A percentile compares a stretch with the other conserved stretches of the same genome.
phyloP scores from a whole-genome alignment of 306 rosid genomes.

The Boehmeria nivea region DNA sequence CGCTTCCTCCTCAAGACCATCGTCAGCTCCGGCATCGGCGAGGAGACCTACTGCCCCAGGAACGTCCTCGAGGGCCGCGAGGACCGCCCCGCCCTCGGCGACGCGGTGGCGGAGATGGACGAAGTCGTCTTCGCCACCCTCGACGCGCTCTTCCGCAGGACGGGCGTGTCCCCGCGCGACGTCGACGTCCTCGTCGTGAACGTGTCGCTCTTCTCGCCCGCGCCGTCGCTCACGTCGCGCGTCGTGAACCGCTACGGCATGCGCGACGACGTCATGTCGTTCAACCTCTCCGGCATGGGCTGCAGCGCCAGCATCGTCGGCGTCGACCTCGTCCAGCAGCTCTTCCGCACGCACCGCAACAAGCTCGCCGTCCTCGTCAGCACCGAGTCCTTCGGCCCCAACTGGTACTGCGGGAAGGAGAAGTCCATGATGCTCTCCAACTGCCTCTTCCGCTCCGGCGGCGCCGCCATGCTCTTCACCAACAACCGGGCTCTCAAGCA shows the following conservation, averaged over 20 bases:
- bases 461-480: constrained; percentile 68
- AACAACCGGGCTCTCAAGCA: constrained; percentile 35
- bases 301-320: constrained; percentile 75
- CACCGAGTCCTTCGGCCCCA: constrained; percentile 68
- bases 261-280: constrained; percentile 56
- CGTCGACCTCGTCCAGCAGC: constrained; percentile 59
- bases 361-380: constrained; percentile 61
- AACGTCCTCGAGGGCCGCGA: constrained; percentile 54
- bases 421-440: constrained; percentile 73
- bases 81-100: constrained; percentile 26
- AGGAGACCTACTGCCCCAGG: constrained; percentile 67
- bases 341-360: constrained; percentile 45
- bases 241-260: constrained; percentile 70
- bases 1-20: constrained; percentile 61
- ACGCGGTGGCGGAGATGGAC: constrained; percentile 54
- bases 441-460: constrained; percentile 75
- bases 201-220: constrained; percentile 69
- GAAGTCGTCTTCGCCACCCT: constrained; percentile 65
- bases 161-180: constrained; percentile 47
- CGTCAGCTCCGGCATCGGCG: constrained; percentile 69
- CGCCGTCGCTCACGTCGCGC: constrained; percentile 65
- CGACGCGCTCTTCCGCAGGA: constrained; percentile 45
- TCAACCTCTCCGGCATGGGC: constrained; percentile 87
- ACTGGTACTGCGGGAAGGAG: constrained; percentile 72
- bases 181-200: constrained; percentile 72